These are phyloP conservation scores for Fagus crenata DNA, from an alignment of 306 rosid species.

Conservation along the genomic window DNA sequence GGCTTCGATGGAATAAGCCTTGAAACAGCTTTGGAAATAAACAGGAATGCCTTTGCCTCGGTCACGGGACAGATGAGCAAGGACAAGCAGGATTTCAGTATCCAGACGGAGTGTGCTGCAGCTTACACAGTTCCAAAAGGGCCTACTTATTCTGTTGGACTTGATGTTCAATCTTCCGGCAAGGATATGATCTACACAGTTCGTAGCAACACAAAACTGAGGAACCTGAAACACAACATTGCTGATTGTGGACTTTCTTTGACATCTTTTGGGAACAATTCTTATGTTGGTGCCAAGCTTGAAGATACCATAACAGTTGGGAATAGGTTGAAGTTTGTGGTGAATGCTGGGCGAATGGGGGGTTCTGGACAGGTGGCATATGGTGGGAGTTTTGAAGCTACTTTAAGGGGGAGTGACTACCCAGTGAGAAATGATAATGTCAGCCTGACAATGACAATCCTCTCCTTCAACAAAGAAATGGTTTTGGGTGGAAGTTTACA, in stretches of 20 bases:
- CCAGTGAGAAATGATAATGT: slow-evolving; percentile 70
- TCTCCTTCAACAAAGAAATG: slow-evolving; percentile 73
- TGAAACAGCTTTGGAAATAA: slow-evolving; percentile 62
- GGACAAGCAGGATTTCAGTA: slow-evolving; percentile 71
- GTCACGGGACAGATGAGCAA: slow-evolving; percentile 77
- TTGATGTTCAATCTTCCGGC: slow-evolving; percentile 82
- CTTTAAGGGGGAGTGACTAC: slow-evolving; percentile 74
- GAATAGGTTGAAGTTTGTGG: slow-evolving; percentile 70
- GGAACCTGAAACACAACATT: slow-evolving; percentile 56
- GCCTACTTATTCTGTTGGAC: slow-evolving; percentile 58
- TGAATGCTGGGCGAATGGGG: slow-evolving; percentile 65
- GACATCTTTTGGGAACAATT: slow-evolving; percentile 70
- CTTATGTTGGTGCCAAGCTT: slow-evolving; percentile 74
- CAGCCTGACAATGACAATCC: slow-evolving; percentile 63
- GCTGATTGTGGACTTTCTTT: slow-evolving; percentile 77
- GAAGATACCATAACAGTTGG: slow-evolving; percentile 80
- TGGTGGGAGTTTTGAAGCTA: slow-evolving; percentile 82
- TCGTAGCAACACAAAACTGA: slow-evolving; percentile 64
- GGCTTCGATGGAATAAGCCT: slow-evolving; percentile 86
- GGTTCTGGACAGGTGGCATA: slow-evolving; percentile 74
- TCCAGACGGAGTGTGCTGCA: slow-evolving; percentile 82
- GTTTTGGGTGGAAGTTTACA: slow-evolving; percentile 75
- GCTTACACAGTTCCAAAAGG: slow-evolving; percentile 64
- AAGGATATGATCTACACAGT: slow-evolving; percentile 66
- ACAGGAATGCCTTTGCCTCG: slow-evolving; percentile 53